Evolutionary conservation across 2,329 filamentous ascomycete genomes (phyloP).

Genomic region (Fusarium sp.): DNA sequence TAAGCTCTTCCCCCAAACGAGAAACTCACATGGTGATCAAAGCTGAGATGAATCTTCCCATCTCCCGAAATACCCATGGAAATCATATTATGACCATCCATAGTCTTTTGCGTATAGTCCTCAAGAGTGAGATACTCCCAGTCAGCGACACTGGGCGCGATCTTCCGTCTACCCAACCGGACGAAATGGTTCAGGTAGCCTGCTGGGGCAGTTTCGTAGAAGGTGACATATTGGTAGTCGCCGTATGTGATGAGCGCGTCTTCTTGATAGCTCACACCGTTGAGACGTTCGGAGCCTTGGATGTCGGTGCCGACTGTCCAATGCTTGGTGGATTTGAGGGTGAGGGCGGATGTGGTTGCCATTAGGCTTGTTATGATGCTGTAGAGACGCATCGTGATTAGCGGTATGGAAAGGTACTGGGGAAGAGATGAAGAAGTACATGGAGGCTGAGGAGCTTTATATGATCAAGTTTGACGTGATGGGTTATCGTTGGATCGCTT

Average conservation of each 20-base stretch:
- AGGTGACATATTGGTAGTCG: slow-evolving; percentile 30
- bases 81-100: slow-evolving; percentile 38
- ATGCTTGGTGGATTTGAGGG: slow-evolving; percentile 20
- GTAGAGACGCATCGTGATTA: slow-evolving; percentile 1
- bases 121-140: slow-evolving; percentile 28
- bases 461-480: neutral
- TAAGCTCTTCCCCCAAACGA: fast-evolving
- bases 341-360: slow-evolving; percentile 5
- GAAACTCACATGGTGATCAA: slow-evolving; percentile 31
- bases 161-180: slow-evolving; percentile 11
- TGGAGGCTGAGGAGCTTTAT: neutral
- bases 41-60: slow-evolving; percentile 34
- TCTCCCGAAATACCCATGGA: slow-evolving; percentile 37
- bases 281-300: slow-evolving; percentile 28
- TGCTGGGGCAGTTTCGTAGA: slow-evolving; percentile 28
- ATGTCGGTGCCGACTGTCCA: slow-evolving; percentile 35
- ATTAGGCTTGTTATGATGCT: slow-evolving; percentile 5
- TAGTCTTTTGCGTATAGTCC: slow-evolving; percentile 32
- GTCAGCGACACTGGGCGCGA: neutral
- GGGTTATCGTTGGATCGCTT: neutral
- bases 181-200: slow-evolving; percentile 32
- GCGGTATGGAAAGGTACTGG: fast-evolving
- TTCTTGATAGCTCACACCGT: slow-evolving; percentile 37
- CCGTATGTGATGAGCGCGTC: slow-evolving; percentile 32
- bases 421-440: fast-evolving